Evolutionary conservation across 2,329 filamentous ascomycete genomes (phyloP).

Genomic region (Ophiostoma sp.): DNA sequence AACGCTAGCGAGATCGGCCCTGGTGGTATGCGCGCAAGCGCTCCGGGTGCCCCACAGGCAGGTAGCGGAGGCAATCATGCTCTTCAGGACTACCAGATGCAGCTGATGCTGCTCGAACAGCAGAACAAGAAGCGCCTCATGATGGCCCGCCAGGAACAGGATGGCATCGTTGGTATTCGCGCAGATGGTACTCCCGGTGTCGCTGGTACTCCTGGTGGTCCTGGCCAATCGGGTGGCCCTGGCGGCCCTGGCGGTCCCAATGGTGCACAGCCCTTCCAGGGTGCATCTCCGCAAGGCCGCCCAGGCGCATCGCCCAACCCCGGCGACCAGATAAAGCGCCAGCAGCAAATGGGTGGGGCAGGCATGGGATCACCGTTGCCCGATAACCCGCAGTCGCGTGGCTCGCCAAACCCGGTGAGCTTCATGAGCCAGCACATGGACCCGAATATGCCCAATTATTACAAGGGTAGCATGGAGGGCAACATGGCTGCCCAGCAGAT

Average conservation of each 20-base stretch:
- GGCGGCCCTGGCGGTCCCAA: conserved; percentile 52
- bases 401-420: conserved; percentile 57
- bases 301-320: conserved; percentile 71
- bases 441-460: conserved; percentile 52
- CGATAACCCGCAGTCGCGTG: conserved; percentile 60
- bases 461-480: conserved; percentile 40
- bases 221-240: conserved; percentile 38
- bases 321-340: conserved; percentile 71
- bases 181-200: conserved; percentile 20
- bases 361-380: conserved; percentile 67
- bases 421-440: conserved; percentile 61
- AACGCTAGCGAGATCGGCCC: conserved; percentile 58
- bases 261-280: conserved; percentile 55
- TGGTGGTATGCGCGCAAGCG: conserved; percentile 48
- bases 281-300: conserved; percentile 64
- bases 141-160: conserved; percentile 77
- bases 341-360: conserved; percentile 63
- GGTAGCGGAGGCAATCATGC: conserved; percentile 66
- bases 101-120: conserved; percentile 74
- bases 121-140: conserved; percentile 82
- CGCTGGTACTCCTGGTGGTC: conserved; percentile 42
- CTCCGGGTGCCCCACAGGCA: conserved; percentile 34
- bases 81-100: conserved; percentile 83
- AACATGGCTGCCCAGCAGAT: conserved; percentile 46
- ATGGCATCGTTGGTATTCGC: conserved; percentile 48